Percentiles rank a stretch among this genome's conserved stretches.
These are phyloP conservation scores for Pterocarpus santalinus DNA, from an alignment of 306 rosid species.

Conservation along the genomic window DNA sequence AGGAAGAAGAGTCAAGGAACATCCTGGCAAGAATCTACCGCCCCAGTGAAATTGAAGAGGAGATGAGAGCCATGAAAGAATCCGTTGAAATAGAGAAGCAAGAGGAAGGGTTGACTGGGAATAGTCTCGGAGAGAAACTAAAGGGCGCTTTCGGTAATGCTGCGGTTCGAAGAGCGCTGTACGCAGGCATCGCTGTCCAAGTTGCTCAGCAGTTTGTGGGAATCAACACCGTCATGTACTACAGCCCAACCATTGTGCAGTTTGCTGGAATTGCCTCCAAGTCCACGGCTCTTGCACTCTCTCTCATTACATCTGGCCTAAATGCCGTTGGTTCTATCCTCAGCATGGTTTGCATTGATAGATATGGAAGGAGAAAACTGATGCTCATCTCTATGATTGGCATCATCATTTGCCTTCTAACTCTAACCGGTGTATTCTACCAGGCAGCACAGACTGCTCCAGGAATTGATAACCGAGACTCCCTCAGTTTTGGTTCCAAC, in stretches of 20 bases:
- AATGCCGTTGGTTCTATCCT: slow-evolving; percentile 72
- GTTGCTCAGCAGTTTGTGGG: slow-evolving; percentile 88
- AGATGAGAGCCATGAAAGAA: slow-evolving; percentile 62
- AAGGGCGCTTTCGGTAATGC: slow-evolving; percentile 51
- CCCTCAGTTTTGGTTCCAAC: slow-evolving; percentile 63
- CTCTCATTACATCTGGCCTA: slow-evolving; percentile 78
- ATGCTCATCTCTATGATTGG: slow-evolving; percentile 72
- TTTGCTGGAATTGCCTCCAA: slow-evolving; percentile 86
- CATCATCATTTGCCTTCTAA: slow-evolving; percentile 66
- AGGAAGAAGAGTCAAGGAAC: slow-evolving; percentile 58
- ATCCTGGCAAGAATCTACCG: slow-evolving; percentile 61
- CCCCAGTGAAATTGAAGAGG: slow-evolving; percentile 61
- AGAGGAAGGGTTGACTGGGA: slow-evolving; percentile 52
- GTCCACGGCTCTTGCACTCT: slow-evolving; percentile 76
- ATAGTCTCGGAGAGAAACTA: slow-evolving; percentile 46
- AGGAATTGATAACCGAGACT: slow-evolving; percentile 50
- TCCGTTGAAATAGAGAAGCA: slow-evolving; percentile 64
- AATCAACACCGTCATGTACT: slow-evolving; percentile 86
- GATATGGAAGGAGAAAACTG: slow-evolving; percentile 74
- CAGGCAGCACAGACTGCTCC: slow-evolving; percentile 70
- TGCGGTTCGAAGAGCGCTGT: slow-evolving; percentile 71
- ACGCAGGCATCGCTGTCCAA: slow-evolving; percentile 74
- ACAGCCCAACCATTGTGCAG: slow-evolving; percentile 88
- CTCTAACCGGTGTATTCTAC: slow-evolving; percentile 57
- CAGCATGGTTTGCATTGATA: slow-evolving; percentile 71